These are phyloP conservation scores for Cephalotrichum gorgonifer DNA, from an alignment of 2,329 filamentous ascomycete species.

Conservation along the genomic window DNA sequence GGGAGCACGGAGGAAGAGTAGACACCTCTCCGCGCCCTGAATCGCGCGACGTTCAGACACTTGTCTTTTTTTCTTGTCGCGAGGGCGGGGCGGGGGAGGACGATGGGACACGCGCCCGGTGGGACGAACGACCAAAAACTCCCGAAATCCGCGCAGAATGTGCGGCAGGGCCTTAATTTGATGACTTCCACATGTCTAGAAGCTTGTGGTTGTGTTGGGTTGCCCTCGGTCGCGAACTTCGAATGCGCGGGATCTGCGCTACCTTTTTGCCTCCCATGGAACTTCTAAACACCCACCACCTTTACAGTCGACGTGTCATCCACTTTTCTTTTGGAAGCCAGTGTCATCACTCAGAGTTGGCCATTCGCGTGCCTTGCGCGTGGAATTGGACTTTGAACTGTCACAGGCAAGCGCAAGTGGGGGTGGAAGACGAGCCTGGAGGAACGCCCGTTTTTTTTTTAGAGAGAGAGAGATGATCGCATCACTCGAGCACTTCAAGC, in stretches of 20 bases:
- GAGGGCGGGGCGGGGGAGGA: too few relatives aligned
- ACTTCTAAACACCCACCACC: neutral
- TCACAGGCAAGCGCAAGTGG: neutral
- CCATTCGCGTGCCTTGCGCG: too few relatives aligned
- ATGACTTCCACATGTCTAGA: neutral
- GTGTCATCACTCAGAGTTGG: neutral
- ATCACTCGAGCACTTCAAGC: neutral
- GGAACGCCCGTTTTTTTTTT: too few relatives aligned
- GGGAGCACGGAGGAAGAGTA: slow-evolving; percentile 4
- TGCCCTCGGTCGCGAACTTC: neutral
- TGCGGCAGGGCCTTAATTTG: neutral
- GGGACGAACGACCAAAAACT: slow-evolving; percentile 2
- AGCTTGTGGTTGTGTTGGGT: neutral
- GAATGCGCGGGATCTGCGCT: neutral
- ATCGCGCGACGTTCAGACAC: neutral
- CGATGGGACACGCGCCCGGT: neutral
- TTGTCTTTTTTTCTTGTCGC: neutral
- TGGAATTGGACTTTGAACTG: neutral
- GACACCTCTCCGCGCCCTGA: slow-evolving; percentile 4
- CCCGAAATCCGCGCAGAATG: neutral
- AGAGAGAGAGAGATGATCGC: neutral
- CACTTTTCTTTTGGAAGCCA: neutral
- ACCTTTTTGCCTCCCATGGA: too few relatives aligned
- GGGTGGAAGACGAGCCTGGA: neutral
- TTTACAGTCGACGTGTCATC: neutral